Base-by-base conservation (phyloP, 2,329 filamentous ascomycete species). In the Chrysosphaeria jannelii region DNA sequence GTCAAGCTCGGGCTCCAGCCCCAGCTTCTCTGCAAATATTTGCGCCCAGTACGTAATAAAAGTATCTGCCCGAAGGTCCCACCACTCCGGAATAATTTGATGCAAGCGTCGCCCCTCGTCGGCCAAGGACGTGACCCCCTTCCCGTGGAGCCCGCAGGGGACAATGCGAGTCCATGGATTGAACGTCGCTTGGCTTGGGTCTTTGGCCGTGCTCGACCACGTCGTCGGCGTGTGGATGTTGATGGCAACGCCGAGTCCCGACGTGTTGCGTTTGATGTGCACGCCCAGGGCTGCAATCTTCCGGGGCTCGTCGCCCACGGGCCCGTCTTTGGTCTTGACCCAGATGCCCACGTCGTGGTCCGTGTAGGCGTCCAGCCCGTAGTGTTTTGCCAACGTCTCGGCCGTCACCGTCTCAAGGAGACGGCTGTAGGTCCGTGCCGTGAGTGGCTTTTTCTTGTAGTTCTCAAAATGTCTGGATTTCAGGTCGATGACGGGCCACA, bases 261-360 rank as follows among this genome's bases (percentile, higher is more conserved):
- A 78, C 18, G 93, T 57, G 42, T 88, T 66, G 21, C 81, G 52
- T 9, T 78, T 52, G 30, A 91, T 56, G 46, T 93, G 79, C n/a
- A 97, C 75, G 1, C 85, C 85, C 20, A 93, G 49, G 0, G 79
- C 78, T 1, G 76, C 75, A 33, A 97, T 78, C 50, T 93, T 97
- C 35, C 55, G 51, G 27, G 52, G 45, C 1, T 38, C 36, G 1
- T 19, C 15, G 13, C 13, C 9, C 10, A n/a, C 10, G 10, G 10
- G 10, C 13, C 3, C n/a, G 16, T 10, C 11, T 5, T 5, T 13
- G 28, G 27, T 33, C 30, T 23, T 40, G 30, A 67, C 52, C 79
- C 79, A 91, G 10, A 91, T 75, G 1, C 81, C 81, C 3, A 79
- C 78, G 39, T 91, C 64, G 25, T 65, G 60, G 0, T 58, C 75